Base-by-base conservation (phyloP, 306 rosid species). In the Acacia melanoxylon region DNA sequence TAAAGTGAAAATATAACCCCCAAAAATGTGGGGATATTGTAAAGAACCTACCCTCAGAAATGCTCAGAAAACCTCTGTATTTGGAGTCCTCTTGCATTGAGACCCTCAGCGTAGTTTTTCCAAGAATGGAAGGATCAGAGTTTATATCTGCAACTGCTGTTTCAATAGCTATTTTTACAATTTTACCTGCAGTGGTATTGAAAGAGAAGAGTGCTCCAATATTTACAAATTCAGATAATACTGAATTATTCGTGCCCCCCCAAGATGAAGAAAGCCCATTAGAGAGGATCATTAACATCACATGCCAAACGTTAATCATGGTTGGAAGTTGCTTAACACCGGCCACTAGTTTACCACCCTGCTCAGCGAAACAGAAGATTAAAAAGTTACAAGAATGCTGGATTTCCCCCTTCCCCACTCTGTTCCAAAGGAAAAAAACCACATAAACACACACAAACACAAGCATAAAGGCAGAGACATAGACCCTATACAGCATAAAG, bases 121-220 rank as follows among this genome's bases (percentile, higher is more conserved):
- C 80, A 20, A 95, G 93, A 83, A 95, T 82, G 56, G 90, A 37
- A 45, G 94, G 91, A 85, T 95, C 93, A 51, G 92, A 86, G 83
- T 93, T 95, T 54, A 95, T 88, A 85, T 95, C 99, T 10, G 84
- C 74, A 44, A 93, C 85, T 0, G 99, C 99, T 46, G 96, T 85
- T 25, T 86, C 83, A 44, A 95, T 80, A 4, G 99, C 99, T 61
- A 91, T 73, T 86, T 86, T 95, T 49, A 90, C 94, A 80, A 86
- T 89, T 86, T 69, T 89, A 61, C 97, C 97, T 48, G 92, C 84
- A 81, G 89, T 83, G 27, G 98, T 85, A 59, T 72, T 51, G 73
- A 80, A 82, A 78, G 96, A 85, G 85, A 87, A 91, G 31, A 95
- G 83, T 48, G 89, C 86, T 70, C 99, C 99, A 74, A 95, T 76